A percentile compares a stretch with the other conserved stretches of the same genome.
Conservation (phyloP, 306 rosid genomes). For the Cucumis sativus region Cucumber_9930_V3 NC_026658.2:5151001-5151500, state of each 20-base stretch:
- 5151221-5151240: too few species aligned
- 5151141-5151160: too few species aligned
- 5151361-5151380: background rate
- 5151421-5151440: background rate
- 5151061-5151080: background rate
- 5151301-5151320: background rate
- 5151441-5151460: background rate
- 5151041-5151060: background rate
- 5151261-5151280: background rate
- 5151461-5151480: background rate
- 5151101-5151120: too few species aligned
- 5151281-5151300: background rate
- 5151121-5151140: too few species aligned
- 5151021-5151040: background rate
- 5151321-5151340: background rate
- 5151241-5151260: background rate
- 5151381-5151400: background rate
- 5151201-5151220: too few species aligned
- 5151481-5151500: background rate
- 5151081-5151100: background rate
- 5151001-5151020: too few species aligned
- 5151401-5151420: background rate
- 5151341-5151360: background rate
- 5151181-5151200: too few species aligned
- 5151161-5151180: too few species aligned